phyloP scores from a whole-genome alignment of 129 eudicot genomes.

The Lactuca saligna region DNA sequence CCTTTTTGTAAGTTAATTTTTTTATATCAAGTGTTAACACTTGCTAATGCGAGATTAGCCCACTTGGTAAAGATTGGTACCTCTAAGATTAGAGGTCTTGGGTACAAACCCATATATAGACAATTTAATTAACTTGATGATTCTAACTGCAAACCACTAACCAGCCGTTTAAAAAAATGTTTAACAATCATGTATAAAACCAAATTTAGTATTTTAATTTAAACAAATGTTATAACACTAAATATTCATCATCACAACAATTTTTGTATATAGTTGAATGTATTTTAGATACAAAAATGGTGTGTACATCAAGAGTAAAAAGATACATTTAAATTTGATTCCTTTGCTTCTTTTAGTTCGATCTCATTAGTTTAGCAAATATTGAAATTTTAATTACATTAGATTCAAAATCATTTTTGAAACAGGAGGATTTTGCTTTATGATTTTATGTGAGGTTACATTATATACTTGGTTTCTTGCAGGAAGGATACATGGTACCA shows the following conservation, averaged over 20 bases:
- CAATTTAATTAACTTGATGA: too few relatives aligned
- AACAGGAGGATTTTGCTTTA: not conserved
- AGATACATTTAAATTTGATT: too few relatives aligned
- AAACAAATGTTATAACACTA: not conserved
- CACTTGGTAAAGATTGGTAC: too few relatives aligned
- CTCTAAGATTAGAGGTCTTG: too few relatives aligned
- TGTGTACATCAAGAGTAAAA: too few relatives aligned
- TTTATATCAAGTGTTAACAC: too few relatives aligned
- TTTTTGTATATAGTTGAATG: not conserved
- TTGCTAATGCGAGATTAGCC: too few relatives aligned
- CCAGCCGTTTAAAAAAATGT: too few relatives aligned
- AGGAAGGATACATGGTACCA: slow-evolving; percentile 84
- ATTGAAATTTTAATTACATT: not conserved
- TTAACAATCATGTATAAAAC: not conserved
- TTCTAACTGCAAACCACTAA: too few relatives aligned
- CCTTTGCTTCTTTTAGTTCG: not conserved
- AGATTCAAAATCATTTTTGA: not conserved
- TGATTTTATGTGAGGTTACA: not conserved
- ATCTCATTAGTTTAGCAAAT: not conserved
- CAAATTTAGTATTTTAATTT: not conserved
- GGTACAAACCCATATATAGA: too few relatives aligned
- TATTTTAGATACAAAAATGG: not conserved
- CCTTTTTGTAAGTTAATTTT: too few relatives aligned
- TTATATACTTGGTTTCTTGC: slow-evolving; percentile 23
- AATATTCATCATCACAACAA: too few relatives aligned